These are phyloP conservation scores for Croton laevigatus DNA, from an alignment of 441 rosid genomes.

Conservation along the genomic window DNA sequence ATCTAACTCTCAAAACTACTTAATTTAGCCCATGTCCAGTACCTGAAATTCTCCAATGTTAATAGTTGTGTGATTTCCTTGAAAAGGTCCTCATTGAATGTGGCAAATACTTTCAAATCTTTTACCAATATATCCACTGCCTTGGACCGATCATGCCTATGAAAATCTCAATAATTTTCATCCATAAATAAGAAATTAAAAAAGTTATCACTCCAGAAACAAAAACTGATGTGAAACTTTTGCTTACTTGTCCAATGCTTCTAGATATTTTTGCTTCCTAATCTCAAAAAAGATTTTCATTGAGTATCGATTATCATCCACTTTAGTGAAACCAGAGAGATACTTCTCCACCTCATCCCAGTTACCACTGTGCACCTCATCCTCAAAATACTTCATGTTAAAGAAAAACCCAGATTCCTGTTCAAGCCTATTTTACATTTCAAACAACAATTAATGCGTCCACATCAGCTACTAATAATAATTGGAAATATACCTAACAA, in stretches of 20 bases:
- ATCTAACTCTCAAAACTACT: conserved; percentile 1
- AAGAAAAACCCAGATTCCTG: conserved; percentile 99
- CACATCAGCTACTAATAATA: conserved; percentile 19
- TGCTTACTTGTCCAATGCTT: conserved; percentile 92
- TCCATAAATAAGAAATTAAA: conserved; percentile 6
- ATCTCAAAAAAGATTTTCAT: conserved; percentile 99
- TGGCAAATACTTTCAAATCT: conserved; percentile 92
- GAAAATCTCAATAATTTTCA: conserved; percentile 20
- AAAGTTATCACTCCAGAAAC: not conserved
- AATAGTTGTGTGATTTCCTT: conserved; percentile 96
- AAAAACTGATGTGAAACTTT: conserved; percentile 4
- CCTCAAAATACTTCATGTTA: conserved; percentile 97
- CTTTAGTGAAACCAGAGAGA: conserved; percentile 97
- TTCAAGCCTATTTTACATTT: conserved; percentile 64
- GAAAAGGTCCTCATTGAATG: conserved; percentile 94
- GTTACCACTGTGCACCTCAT: conserved; percentile 86
- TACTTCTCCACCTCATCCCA: conserved; percentile 99
- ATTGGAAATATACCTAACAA: conserved; percentile 13
- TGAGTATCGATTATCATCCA: conserved; percentile 94
- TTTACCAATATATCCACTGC: conserved; percentile 94
- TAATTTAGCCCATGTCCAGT: conserved; percentile 13
- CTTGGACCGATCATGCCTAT: conserved; percentile 90
- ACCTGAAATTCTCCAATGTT: conserved; percentile 94
- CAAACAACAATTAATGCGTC: conserved; percentile 20
- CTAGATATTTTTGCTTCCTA: conserved; percentile 98